A percentile compares a stretch with the other conserved stretches of the same genome.
These are phyloP conservation scores for Meyerozyma sp. DNA, from an alignment of 1,139 yeast genomes.

Conservation along the genomic window DNA sequence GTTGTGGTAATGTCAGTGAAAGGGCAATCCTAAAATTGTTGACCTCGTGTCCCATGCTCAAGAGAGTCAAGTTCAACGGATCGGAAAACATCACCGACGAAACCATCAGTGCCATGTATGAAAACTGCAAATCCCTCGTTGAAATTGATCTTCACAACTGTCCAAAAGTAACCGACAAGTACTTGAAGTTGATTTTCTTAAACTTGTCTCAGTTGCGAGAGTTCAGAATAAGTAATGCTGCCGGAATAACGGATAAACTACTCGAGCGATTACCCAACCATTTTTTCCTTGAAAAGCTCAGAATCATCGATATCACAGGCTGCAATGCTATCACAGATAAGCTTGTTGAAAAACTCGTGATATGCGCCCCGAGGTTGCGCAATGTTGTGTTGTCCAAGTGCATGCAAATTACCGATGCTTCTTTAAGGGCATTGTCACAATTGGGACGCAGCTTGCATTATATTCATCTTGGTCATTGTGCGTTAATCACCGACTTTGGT, in stretches of 20 bases:
- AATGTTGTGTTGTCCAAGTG: conserved; percentile 90
- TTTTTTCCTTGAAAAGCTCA: conserved; percentile 43
- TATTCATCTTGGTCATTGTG: conserved; percentile 91
- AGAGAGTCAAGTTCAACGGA: conserved; percentile 77
- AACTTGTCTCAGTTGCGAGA: conserved; percentile 72
- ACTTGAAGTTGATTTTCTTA: conserved; percentile 57
- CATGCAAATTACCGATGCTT: conserved; percentile 77
- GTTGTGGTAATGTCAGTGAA: conserved; percentile 67
- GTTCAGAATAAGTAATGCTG: conserved; percentile 72
- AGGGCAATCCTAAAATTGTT: conserved; percentile 59
- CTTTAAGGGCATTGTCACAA: conserved; percentile 64
- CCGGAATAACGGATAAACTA: conserved; percentile 62
- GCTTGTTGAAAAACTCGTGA: conserved; percentile 67
- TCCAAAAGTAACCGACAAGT: conserved; percentile 61
- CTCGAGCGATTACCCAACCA: conserved; percentile 44
- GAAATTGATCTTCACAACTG: conserved; percentile 89
- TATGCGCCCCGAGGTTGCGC: conserved; percentile 77
- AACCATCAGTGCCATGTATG: conserved; percentile 59
- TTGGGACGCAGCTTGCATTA: conserved; percentile 83
- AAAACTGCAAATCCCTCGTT: conserved; percentile 70
- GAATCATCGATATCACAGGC: conserved; percentile 82
- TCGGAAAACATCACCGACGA: conserved; percentile 64
- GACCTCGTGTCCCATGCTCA: conserved; percentile 63
- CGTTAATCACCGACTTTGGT: conserved; percentile 83
- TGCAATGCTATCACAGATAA: conserved; percentile 80